phyloP scores from a whole-genome alignment of 192 early-diverging fungal genomes.

The Paraglomus brasilianum region DNA sequence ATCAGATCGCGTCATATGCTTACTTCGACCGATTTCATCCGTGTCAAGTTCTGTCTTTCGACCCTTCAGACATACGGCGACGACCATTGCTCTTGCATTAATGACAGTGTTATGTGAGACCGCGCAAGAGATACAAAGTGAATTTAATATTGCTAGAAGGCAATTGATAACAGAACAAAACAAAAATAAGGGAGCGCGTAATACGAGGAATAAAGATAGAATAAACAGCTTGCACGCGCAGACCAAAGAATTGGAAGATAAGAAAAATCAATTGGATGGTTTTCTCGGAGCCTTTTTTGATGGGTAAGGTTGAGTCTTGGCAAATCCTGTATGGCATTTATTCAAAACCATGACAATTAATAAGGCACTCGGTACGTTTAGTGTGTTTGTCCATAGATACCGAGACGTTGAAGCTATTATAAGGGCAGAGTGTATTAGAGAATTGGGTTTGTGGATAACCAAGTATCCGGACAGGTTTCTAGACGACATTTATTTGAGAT shows the following conservation, averaged over 20 bases:
- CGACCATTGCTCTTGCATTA: constrained; percentile 66
- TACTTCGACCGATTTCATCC: background rate
- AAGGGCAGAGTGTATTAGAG: constrained; percentile 78
- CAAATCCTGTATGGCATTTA: no score
- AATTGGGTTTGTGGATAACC: constrained; percentile 78
- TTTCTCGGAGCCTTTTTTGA: constrained; percentile 76
- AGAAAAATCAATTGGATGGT: constrained; percentile 56
- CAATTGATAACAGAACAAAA: constrained; percentile 66
- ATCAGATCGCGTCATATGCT: background rate
- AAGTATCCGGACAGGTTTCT: constrained; percentile 70
- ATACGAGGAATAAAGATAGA: constrained; percentile 30
- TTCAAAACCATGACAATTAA: no score
- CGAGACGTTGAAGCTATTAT: constrained; percentile 86
- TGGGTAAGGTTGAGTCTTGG: constrained; percentile 43
- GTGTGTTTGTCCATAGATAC: constrained; percentile 87
- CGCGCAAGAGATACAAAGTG: constrained; percentile 54
- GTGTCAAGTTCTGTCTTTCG: constrained; percentile 71
- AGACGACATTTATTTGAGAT: constrained; percentile 72
- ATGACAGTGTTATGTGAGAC: constrained; percentile 68
- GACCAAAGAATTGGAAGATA: constrained; percentile 46
- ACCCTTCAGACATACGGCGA: constrained; percentile 89
- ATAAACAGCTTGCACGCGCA: constrained; percentile 42
- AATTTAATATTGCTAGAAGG: constrained; percentile 63
- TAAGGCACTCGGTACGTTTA: constrained; percentile 28
- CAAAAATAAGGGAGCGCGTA: constrained; percentile 35